Evolutionary conservation across 202 grass and related monocot genomes (phyloP).

Genomic region (Musa balbisiana): DNA sequence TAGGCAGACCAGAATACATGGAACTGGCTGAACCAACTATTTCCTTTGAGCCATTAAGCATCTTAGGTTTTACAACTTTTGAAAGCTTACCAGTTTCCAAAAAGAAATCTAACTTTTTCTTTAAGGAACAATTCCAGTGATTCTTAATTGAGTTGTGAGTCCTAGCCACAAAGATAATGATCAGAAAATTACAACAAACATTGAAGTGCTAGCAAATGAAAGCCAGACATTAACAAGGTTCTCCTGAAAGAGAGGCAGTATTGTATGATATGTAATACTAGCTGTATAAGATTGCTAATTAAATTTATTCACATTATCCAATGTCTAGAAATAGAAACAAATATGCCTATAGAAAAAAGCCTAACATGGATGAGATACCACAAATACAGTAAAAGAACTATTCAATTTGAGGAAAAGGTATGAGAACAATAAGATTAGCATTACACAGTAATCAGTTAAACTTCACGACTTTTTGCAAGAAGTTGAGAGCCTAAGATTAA

Average conservation of each 20-base stretch:
- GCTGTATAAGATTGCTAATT: neutral
- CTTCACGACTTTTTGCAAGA: too few relatives aligned
- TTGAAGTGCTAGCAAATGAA: neutral
- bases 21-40: slow-evolving; percentile 29
- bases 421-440: neutral
- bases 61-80: slow-evolving; percentile 27
- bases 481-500: too few relatives aligned
- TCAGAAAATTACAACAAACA: neutral
- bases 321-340: neutral
- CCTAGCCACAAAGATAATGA: slow-evolving; percentile 40
- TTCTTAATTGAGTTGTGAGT: slow-evolving; percentile 99
- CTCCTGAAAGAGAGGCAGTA: neutral
- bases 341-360: neutral
- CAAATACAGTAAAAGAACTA: neutral
- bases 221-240: neutral
- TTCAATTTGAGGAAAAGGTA: neutral
- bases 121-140: slow-evolving; percentile 98
- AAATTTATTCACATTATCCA: neutral
- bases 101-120: slow-evolving; percentile 78
- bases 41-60: slow-evolving; percentile 41
- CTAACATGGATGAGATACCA: neutral
- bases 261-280: neutral
- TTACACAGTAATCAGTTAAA: too few relatives aligned
- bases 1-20: slow-evolving; percentile 23
- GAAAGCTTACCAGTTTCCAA: slow-evolving; percentile 35